Conservation (phyloP, 805 yeast genomes). For the Vanderwaltozyma yarrowii region DNA sequence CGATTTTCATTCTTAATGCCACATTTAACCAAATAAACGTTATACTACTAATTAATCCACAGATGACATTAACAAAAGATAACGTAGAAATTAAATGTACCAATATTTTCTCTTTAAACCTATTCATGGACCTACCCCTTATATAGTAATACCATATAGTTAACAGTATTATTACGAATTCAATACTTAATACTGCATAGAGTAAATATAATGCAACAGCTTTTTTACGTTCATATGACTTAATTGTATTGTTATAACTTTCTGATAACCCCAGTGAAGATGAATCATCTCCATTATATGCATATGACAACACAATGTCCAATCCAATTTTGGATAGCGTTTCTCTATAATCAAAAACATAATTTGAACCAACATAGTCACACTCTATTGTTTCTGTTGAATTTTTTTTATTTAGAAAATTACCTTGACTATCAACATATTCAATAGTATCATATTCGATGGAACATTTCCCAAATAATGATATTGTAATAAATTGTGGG, state of each 20-base stretch:
- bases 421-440: not conserved
- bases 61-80: constrained; percentile 14
- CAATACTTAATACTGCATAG: constrained; percentile 8
- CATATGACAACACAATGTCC: constrained; percentile 23
- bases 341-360: constrained; percentile 22
- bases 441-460: not conserved
- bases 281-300: constrained; percentile 12
- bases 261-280: not conserved
- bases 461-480: constrained; percentile 20
- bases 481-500: constrained; percentile 20
- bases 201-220: constrained; percentile 11
- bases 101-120: constrained; percentile 12
- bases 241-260: constrained; percentile 11
- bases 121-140: constrained; percentile 17
- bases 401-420: no score
- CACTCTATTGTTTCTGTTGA: not conserved
- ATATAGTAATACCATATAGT: constrained; percentile 21
- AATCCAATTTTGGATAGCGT: constrained; percentile 17
- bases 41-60: constrained; percentile 13
- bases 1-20: constrained; percentile 13
- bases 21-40: constrained; percentile 12
- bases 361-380: not conserved
- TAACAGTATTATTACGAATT: constrained; percentile 6
- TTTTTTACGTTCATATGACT: constrained; percentile 7
- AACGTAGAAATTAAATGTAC: constrained; percentile 19